These are phyloP conservation scores for Ceratocystis huliohia DNA, from an alignment of 2,329 filamentous ascomycete species.

Conservation along the genomic window DNA sequence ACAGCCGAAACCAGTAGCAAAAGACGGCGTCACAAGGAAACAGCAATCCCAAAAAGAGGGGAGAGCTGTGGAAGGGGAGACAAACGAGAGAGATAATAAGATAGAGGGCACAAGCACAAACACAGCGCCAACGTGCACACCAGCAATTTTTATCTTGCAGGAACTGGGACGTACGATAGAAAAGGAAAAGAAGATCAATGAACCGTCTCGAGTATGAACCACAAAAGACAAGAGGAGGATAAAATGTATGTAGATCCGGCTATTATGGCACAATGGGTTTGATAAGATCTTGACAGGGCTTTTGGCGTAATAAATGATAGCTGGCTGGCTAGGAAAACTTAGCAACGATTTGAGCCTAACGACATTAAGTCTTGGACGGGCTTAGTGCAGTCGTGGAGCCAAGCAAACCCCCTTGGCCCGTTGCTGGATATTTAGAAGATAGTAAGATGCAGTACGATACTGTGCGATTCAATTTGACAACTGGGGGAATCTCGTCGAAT, in stretches of 20 bases:
- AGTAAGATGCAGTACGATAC: no score
- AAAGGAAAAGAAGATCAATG: neutral
- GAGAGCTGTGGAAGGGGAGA: neutral
- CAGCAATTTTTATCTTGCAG: neutral
- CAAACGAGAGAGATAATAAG: neutral
- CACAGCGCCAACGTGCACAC: neutral
- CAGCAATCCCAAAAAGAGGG: neutral
- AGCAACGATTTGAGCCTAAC: conserved; percentile 5
- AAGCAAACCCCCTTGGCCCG: neutral
- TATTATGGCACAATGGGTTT: conserved; percentile 9
- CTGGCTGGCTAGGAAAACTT: neutral
- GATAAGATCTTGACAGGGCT: conserved; percentile 8
- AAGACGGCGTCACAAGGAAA: neutral
- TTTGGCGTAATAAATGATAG: conserved; percentile 8
- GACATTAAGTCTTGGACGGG: neutral
- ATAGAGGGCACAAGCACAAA: neutral
- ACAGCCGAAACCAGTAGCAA: neutral
- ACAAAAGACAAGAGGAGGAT: neutral
- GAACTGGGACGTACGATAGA: neutral
- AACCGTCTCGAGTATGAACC: neutral
- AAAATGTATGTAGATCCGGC: conserved; percentile 9
- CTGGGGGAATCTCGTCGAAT: neutral
- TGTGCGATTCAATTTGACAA: neutral
- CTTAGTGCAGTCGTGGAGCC: neutral
- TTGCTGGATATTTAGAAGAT: no score